Conservation (phyloP, 352 stramenopile genomes). For the Pythium oligandrum region DNA sequence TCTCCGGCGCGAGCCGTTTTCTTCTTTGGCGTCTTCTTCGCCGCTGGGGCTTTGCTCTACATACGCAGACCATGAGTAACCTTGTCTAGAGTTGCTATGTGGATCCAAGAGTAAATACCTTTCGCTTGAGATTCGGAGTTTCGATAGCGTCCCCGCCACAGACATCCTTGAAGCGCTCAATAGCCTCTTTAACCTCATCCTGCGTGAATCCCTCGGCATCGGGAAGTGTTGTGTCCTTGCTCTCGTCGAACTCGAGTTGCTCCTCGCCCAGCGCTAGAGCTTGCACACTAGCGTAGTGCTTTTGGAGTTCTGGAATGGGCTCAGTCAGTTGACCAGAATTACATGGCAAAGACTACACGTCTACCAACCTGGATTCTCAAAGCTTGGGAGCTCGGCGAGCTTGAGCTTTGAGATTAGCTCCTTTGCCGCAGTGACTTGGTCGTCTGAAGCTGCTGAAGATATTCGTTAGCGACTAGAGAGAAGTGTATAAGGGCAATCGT, state of each 20-base stretch:
- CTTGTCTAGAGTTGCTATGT: not conserved
- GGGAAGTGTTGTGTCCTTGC: slow-evolving; percentile 68
- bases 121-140: slow-evolving; percentile 15
- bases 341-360: not conserved
- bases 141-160: slow-evolving; percentile 16
- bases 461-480: not conserved
- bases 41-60: slow-evolving; percentile 4
- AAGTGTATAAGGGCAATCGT: not conserved
- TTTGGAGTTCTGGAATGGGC: slow-evolving; percentile 61
- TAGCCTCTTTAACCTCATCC: slow-evolving; percentile 43
- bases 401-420: slow-evolving; percentile 69
- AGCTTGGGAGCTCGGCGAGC: slow-evolving; percentile 61
- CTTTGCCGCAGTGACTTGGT: slow-evolving; percentile 64
- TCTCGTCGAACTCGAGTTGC: slow-evolving; percentile 69
- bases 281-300: slow-evolving; percentile 79
- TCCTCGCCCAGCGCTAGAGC: slow-evolving; percentile 72
- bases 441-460: slow-evolving; percentile 26
- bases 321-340: not conserved
- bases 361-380: slow-evolving; percentile 70
- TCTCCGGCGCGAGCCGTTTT: slow-evolving; percentile 24
- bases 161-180: slow-evolving; percentile 11
- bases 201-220: slow-evolving; percentile 67
- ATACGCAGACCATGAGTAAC: not conserved
- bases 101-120: slow-evolving; percentile 7
- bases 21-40: slow-evolving; percentile 28